These are phyloP conservation scores for Chrysanthemum lavandulifolium DNA, from an alignment of 129 eudicot genomes.

Conservation along the genomic window DNA sequence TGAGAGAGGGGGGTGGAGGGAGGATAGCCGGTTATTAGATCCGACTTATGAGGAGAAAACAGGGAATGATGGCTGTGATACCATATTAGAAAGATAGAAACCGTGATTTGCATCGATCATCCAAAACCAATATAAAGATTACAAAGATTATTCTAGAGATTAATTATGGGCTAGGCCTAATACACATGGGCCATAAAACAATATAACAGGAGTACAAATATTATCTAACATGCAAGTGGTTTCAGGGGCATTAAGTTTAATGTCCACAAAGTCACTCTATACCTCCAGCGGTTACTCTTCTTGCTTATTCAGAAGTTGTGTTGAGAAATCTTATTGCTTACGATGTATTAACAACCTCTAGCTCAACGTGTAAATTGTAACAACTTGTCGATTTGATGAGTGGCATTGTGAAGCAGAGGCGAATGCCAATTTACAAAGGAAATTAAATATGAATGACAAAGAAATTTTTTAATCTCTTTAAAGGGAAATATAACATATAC, in stretches of 20 bases:
- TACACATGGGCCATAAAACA: too few species aligned
- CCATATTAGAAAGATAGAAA: too few species aligned
- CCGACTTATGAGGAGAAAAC: too few species aligned
- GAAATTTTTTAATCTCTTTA: slow-evolving; percentile 35
- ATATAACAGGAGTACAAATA: too few species aligned
- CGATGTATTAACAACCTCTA: slow-evolving; percentile 25
- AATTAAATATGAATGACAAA: slow-evolving; percentile 8
- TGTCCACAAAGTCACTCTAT: slow-evolving; percentile 1
- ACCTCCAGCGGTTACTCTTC: slow-evolving; percentile 37
- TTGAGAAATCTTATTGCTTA: slow-evolving; percentile 49
- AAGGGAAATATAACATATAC: slow-evolving; percentile 27
- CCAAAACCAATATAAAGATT: too few species aligned
- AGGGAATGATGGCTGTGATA: too few species aligned
- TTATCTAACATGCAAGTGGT: too few species aligned
- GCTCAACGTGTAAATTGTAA: slow-evolving; percentile 16
- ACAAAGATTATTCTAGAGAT: too few species aligned
- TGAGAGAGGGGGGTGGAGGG: too few species aligned
- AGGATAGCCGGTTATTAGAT: too few species aligned
- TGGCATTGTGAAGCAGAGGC: slow-evolving; percentile 42
- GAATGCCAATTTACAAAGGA: slow-evolving; percentile 35
- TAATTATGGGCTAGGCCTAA: too few species aligned
- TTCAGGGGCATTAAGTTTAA: slow-evolving; percentile 22
- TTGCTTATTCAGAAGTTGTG: slow-evolving; percentile 37
- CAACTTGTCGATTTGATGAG: slow-evolving; percentile 44
- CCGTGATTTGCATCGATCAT: too few species aligned